phyloP scores from a whole-genome alignment of 495 filamentous ascomycete genomes.

The Opeltia flavorubescens region DNA sequence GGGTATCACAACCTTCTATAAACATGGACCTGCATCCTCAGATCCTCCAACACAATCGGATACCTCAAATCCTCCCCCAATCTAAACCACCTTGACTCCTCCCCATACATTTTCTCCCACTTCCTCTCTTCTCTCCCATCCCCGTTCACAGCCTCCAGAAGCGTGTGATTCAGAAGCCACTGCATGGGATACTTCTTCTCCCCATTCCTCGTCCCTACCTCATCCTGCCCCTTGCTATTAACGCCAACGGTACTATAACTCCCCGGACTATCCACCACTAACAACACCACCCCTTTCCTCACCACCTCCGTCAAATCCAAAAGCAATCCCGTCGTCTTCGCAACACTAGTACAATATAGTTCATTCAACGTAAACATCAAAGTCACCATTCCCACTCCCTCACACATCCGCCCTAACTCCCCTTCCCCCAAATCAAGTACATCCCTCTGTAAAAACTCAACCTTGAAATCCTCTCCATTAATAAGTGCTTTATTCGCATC shows the following conservation, averaged over 20 bases:
- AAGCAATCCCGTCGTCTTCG: slow-evolving; percentile 61
- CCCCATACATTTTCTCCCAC: slow-evolving; percentile 59
- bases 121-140: slow-evolving; percentile 5
- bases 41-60: slow-evolving; percentile 78
- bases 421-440: slow-evolving; percentile 37
- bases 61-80: slow-evolving; percentile 53
- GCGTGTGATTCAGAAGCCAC: slow-evolving; percentile 75
- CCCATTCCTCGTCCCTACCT: slow-evolving; percentile 15
- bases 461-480: slow-evolving; percentile 20
- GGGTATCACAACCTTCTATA: slow-evolving; percentile 34
- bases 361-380: slow-evolving; percentile 96
- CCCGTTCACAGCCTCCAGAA: slow-evolving; percentile 37
- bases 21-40: slow-evolving; percentile 85
- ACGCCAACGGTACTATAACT: slow-evolving; percentile 72
- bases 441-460: slow-evolving; percentile 46
- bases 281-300: slow-evolving; percentile 46
- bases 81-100: slow-evolving; percentile 78
- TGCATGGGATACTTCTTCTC: slow-evolving; percentile 81
- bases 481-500: slow-evolving; percentile 31
- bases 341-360: slow-evolving; percentile 64
- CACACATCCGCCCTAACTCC: slow-evolving; percentile 26
- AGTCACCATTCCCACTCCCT: slow-evolving; percentile 46
- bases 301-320: slow-evolving; percentile 44
- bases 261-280: slow-evolving; percentile 87
- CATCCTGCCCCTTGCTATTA: slow-evolving; percentile 15